Conservation (phyloP, 768 basidiomycete genomes). For the Naganishia vaughanmartiniae region DNA sequence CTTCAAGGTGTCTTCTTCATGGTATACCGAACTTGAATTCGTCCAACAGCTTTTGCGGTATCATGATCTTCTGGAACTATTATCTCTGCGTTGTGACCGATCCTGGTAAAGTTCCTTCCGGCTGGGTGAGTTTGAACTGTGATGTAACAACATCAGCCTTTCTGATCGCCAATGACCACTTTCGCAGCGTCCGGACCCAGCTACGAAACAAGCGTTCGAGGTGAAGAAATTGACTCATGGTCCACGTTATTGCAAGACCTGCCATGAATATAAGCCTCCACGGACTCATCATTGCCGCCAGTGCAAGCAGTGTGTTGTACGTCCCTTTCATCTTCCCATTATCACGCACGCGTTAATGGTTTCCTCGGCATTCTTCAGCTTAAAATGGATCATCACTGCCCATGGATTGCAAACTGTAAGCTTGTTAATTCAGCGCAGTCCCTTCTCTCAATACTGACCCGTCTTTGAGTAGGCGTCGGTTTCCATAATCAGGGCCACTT, state of each 20-base stretch:
- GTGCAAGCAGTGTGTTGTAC: constrained; percentile 67
- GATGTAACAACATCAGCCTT: background rate
- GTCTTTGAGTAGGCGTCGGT: constrained; percentile 77
- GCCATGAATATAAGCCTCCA: constrained; percentile 79
- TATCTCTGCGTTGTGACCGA: constrained; percentile 75
- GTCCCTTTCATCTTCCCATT: constrained; percentile 19
- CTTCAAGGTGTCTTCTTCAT: background rate
- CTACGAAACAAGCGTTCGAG: constrained; percentile 70
- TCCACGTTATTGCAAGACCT: constrained; percentile 82
- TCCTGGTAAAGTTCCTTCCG: constrained; percentile 73
- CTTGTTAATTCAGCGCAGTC: background rate
- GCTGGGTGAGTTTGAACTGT: constrained; percentile 63
- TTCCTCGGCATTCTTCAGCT: constrained; percentile 65
- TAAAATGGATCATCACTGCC: constrained; percentile 70
- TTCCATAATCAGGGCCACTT: constrained; percentile 76
- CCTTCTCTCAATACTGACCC: background rate
- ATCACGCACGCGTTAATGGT: background rate
- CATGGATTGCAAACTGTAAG: constrained; percentile 51
- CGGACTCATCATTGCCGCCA: constrained; percentile 88
- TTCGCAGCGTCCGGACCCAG: constrained; percentile 69
- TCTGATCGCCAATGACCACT: constrained; percentile 17
- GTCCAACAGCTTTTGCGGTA: constrained; percentile 64
- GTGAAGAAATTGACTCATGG: constrained; percentile 82
- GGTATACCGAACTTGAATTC: background rate
- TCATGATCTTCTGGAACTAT: constrained; percentile 83